Conservation (phyloP, 169 alveolate species). For the Cryptosporidium parvum region DNA sequence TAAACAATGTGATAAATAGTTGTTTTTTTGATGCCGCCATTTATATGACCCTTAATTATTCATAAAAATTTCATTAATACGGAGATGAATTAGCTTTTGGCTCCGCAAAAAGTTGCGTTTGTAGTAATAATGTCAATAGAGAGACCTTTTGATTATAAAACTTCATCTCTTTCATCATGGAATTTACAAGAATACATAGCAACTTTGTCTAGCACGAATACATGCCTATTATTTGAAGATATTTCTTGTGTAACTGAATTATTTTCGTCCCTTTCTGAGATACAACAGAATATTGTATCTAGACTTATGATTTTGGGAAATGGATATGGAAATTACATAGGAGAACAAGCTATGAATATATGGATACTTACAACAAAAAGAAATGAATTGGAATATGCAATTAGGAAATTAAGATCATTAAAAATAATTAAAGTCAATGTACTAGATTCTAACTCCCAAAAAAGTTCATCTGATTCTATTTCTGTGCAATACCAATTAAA, state of each 20-base stretch:
- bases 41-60: neutral
- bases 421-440: slow-evolving; percentile 50
- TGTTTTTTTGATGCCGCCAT: neutral
- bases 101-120: too few species aligned
- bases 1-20: too few species aligned
- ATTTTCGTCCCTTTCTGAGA: slow-evolving; percentile 54
- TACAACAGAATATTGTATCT: slow-evolving; percentile 41
- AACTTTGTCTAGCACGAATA: slow-evolving; percentile 19
- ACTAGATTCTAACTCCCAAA: neutral
- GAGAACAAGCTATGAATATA: slow-evolving; percentile 47
- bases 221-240: slow-evolving; percentile 18
- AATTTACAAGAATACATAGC: slow-evolving; percentile 68
- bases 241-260: slow-evolving; percentile 59
- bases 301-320: slow-evolving; percentile 52
- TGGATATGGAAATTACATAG: slow-evolving; percentile 7
- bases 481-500: slow-evolving; percentile 51
- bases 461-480: slow-evolving; percentile 2
- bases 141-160: neutral
- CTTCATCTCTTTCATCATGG: slow-evolving; percentile 44
- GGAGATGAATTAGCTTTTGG: neutral
- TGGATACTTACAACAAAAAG: slow-evolving; percentile 43
- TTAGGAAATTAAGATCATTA: slow-evolving; percentile 43
- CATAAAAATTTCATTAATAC: too few species aligned
- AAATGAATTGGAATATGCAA: slow-evolving; percentile 35
- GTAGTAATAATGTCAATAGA: neutral